Base-by-base conservation (phyloP, 352 stramenopile species). In the Thalassiosira livingstoniorum region DNA sequence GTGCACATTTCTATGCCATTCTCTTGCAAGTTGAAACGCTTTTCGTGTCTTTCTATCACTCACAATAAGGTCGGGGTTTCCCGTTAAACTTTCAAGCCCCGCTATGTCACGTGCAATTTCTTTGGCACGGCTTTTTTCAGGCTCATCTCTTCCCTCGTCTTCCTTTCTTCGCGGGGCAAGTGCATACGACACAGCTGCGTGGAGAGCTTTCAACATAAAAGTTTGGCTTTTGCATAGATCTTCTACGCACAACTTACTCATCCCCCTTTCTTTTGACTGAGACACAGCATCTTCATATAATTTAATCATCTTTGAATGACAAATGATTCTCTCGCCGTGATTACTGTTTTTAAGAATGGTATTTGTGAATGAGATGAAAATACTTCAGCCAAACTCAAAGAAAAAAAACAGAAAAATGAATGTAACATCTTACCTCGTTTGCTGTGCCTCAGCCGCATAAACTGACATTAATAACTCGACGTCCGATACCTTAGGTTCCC, bases 181-280 rank as follows among this genome's bases (percentile, higher is more conserved):
- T 34, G 72, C 80, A 53, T 75, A 65, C 2, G 80, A 87, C n/a
- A 87, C 80, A n/a, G 75, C 75, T 43, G 80, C 74, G 32, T 70
- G 39, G 3, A 87, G 31, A 5, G 78, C 70, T 51, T 45, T 60
- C 1, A 87, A 60, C 66, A 87, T 81, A 4, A 85, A 67, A 10
- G 39, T 37, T 75, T 81, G 64, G 53, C 81, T 84, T 32, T 67
- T 18, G 39, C 58, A 57, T 27, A 83, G 23, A 54, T 82, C 62
- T n/a, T 80, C 42, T 2, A 78, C 29, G 64, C 31, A 57, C 11
- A 78, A 18, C 62, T 73, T 60, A 57, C 75, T 27, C 5, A 81
- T 57, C 23, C 67, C 78, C 13, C 69, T 51, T 27, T 76, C 79
- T 45, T 70, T 43, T 7, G 42, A 68, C 25, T 74, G 37, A 4